Evolutionary conservation across 495 filamentous ascomycete genomes (phyloP).

Genomic region (Aspergillus olivimuriae): DNA sequence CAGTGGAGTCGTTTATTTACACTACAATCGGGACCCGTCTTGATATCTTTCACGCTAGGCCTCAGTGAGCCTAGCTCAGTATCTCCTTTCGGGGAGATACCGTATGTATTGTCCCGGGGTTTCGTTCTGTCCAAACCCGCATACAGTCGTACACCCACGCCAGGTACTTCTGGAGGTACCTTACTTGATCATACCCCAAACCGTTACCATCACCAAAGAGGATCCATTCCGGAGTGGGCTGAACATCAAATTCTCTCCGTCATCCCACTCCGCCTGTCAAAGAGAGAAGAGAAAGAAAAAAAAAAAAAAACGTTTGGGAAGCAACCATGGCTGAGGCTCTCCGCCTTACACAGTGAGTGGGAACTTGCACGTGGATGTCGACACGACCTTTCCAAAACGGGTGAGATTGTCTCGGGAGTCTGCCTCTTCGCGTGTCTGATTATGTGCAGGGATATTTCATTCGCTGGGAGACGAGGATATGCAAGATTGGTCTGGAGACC

Average conservation of each 20-base stretch:
- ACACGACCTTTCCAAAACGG: slow-evolving; percentile 7
- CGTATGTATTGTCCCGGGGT: neutral
- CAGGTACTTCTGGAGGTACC: no score
- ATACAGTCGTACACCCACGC: no score
- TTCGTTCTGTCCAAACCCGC: no score
- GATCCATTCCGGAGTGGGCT: neutral
- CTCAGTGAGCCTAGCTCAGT: neutral
- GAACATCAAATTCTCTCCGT: no score
- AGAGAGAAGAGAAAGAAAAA: slow-evolving; percentile 4
- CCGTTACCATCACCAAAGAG: neutral
- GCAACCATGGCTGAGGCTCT: slow-evolving; percentile 17
- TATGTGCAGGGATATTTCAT: slow-evolving; percentile 2
- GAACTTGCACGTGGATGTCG: no score
- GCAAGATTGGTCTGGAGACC: neutral
- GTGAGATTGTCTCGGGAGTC: slow-evolving; percentile 13
- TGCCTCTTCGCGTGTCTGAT: slow-evolving; percentile 8
- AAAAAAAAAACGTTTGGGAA: neutral
- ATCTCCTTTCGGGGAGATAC: neutral
- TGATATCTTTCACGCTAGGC: slow-evolving; percentile 5
- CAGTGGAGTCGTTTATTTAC: slow-evolving; percentile 23
- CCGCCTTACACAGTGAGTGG: slow-evolving; percentile 6
- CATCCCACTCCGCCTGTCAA: no score
- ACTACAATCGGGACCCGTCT: slow-evolving; percentile 16
- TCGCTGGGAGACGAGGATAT: neutral
- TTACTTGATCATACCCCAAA: no score